Conservation (phyloP, 331 rosid genomes). For the Malus hybrid region DNA sequence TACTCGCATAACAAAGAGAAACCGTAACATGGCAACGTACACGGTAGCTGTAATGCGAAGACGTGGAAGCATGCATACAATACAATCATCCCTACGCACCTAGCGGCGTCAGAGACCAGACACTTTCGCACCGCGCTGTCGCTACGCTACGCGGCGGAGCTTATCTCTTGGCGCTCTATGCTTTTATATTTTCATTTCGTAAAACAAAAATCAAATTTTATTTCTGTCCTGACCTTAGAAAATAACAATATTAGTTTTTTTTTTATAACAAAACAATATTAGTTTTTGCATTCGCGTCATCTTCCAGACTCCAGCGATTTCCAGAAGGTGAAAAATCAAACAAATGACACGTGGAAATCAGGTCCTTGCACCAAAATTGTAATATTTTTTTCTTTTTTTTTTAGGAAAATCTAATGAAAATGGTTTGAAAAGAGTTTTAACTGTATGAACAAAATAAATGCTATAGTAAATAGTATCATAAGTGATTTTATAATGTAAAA, state of each 20-base stretch:
- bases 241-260: no score
- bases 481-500: accelerated
- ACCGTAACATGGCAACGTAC: background rate
- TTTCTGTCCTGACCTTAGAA: background rate
- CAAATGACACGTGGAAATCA: background rate
- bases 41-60: background rate
- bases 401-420: no score
- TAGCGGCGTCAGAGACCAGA: background rate
- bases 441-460: no score
- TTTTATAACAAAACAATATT: no score
- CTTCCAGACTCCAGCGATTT: background rate
- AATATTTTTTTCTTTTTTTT: background rate
- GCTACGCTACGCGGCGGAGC: background rate
- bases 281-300: no score
- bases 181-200: background rate
- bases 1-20: background rate
- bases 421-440: no score
- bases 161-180: background rate
- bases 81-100: background rate
- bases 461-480: accelerated
- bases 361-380: background rate
- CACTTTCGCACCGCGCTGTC: background rate
- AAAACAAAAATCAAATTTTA: background rate
- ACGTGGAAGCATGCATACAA: background rate
- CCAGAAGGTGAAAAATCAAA: background rate